phyloP scores from a whole-genome alignment of 2,329 filamentous ascomycete species.

The Boeremia exigua region DNA sequence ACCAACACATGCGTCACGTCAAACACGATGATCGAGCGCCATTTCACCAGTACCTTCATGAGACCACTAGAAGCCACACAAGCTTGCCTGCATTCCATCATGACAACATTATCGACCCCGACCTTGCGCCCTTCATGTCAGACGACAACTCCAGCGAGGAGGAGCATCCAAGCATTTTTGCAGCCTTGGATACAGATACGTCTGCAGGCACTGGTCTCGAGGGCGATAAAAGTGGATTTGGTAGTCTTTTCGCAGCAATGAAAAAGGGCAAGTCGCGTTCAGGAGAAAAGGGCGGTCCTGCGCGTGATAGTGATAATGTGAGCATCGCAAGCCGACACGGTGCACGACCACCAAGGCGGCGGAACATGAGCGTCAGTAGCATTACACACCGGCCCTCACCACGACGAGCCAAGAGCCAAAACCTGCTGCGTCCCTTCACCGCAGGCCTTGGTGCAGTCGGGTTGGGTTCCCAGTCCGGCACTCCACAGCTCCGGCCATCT shows the following conservation, averaged over 20 bases:
- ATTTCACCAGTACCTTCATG: conserved; percentile 76
- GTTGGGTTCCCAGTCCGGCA: conserved; percentile 24
- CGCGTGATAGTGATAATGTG: conserved; percentile 67
- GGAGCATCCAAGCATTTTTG: conserved; percentile 86
- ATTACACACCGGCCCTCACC: conserved; percentile 76
- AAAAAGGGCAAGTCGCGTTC: conserved; percentile 75
- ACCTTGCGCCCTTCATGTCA: conserved; percentile 93
- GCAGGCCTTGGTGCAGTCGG: conserved; percentile 46
- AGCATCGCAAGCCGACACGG: conserved; percentile 70
- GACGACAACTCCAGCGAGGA: conserved; percentile 92
- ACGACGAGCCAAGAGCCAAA: conserved; percentile 63
- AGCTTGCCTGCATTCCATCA: conserved; percentile 92
- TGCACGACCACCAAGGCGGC: conserved; percentile 70
- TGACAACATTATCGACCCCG: conserved; percentile 97
- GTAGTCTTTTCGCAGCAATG: conserved; percentile 72
- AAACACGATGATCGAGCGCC: conserved; percentile 85
- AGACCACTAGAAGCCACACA: conserved; percentile 69
- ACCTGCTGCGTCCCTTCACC: conserved; percentile 58
- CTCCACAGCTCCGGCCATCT: conserved; percentile 33
- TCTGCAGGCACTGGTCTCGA: conserved; percentile 68
- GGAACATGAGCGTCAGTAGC: conserved; percentile 86
- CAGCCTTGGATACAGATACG: conserved; percentile 70
- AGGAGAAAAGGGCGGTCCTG: conserved; percentile 75
- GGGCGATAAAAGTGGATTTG: conserved; percentile 74
- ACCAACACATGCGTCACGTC: conserved; percentile 79